phyloP scores from a whole-genome alignment of 2,329 filamentous ascomycete genomes.

The Fusarium subglutinans region DNA sequence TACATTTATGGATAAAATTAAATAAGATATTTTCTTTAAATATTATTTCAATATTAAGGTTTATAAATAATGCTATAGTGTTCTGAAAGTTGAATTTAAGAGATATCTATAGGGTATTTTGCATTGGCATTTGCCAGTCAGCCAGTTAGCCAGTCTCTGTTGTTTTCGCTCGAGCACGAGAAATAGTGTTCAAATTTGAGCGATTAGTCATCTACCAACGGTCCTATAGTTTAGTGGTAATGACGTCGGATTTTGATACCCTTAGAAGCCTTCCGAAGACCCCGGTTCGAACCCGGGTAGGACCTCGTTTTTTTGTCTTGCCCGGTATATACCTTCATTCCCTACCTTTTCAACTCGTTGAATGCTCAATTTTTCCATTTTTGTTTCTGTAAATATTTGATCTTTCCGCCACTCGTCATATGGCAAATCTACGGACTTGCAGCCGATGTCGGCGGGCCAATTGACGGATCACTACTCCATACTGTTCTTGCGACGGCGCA shows the following conservation, averaged over 20 bases:
- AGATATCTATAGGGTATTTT: not conserved
- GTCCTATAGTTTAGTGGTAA: slow-evolving; percentile 33
- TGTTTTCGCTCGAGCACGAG: fast-evolving
- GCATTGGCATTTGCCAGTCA: fast-evolving
- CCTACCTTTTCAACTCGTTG: too few species aligned
- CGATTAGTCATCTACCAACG: slow-evolving; percentile 8
- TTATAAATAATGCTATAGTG: fast-evolving
- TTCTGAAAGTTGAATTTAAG: fast-evolving
- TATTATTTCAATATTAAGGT: not conserved
- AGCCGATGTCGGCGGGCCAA: not conserved
- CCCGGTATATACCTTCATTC: fast-evolving
- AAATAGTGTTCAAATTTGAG: fast-evolving
- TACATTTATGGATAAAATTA: not conserved
- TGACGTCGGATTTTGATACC: slow-evolving; percentile 27
- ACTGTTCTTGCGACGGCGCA: not conserved
- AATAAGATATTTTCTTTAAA: fast-evolving
- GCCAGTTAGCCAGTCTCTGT: fast-evolving
- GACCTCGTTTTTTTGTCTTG: slow-evolving; percentile 13
- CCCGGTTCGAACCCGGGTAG: slow-evolving; percentile 33
- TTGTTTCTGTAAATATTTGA: not conserved
- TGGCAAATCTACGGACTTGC: fast-evolving
- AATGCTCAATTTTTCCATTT: not conserved
- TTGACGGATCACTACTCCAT: not conserved
- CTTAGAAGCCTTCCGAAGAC: slow-evolving; percentile 16
- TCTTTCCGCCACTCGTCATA: too few species aligned